Evolutionary conservation across 306 rosid genomes (phyloP), one percentile per base, ranked within the genome.

Genomic region (Medicago lupulina): DNA sequence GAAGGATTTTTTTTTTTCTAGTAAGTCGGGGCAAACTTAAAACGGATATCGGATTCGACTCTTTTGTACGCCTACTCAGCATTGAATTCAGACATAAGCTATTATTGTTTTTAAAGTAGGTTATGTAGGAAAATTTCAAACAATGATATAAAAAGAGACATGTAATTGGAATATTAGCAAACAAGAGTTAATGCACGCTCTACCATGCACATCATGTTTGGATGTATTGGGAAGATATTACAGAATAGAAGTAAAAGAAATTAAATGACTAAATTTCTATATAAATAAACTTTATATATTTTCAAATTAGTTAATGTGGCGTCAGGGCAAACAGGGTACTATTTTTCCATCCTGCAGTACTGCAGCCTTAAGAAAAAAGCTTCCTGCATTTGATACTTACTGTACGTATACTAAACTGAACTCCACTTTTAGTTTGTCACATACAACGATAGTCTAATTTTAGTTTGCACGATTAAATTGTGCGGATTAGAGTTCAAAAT

Each of bases 171-270:
- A 49, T 12, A 51, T 36, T 31, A 46, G 25, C 73, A 17, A 19
- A 64, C 54, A 64, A 36, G 55, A 64, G 57, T 15, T 53, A 19
- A 40, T 18, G 19, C 43, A 40, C 14, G 43, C 16, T 3, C 57
- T 44, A 9, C 69, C 28, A 49, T 46, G 38, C 1, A 41, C 38
- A 9, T 19, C 3, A 7, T 54, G 65, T 51, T 53, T 53, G 34
- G 18, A 36, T 54, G 36, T 71, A 34, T 71, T n/a, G 19, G 65
- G 47, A 70, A 61, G 51, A 46, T 46, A 13, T 15, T 46, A 46
- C 51, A 16, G 51, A 46, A 46, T 46, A 12, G 15, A 46, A 46
- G 51, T 46, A 4, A 46, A 46, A 13, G 51, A 1, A 6, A 46
- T 46, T 46, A 46, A 46, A 46, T 46, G 51, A 46, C 51, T 46